Evolutionary conservation across 1,284 basidiomycete species (phyloP).

Genomic region (Papiliotrema laurentii): DNA sequence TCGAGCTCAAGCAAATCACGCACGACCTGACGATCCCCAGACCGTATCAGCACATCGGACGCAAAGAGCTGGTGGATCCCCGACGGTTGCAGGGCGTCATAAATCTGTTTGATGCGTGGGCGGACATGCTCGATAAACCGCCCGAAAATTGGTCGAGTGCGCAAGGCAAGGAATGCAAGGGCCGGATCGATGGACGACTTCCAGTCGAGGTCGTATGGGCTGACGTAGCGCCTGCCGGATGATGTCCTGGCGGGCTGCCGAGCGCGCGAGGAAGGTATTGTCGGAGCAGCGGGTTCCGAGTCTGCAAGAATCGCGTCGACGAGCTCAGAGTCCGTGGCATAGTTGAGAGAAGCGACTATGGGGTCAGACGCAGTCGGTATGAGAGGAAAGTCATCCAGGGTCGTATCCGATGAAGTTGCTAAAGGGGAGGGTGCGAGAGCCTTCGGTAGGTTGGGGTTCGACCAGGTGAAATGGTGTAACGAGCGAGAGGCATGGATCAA

Average conservation of each 20-base stretch:
- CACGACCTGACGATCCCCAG: conserved; percentile 21
- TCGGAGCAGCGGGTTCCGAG: not conserved
- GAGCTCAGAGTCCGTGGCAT: conserved; percentile 30
- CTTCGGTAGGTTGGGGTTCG: conserved; percentile 4
- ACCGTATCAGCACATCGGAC: conserved; percentile 26
- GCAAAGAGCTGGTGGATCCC: conserved; percentile 29
- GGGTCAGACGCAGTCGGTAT: conserved; percentile 11
- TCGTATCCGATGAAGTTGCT: conserved; percentile 24
- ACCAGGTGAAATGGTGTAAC: not conserved
- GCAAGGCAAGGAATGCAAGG: conserved; percentile 24
- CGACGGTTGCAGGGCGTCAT: conserved; percentile 15
- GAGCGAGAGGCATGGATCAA: no score
- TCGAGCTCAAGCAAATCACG: conserved; percentile 21
- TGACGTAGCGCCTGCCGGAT: conserved; percentile 3
- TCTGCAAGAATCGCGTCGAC: conserved; percentile 13
- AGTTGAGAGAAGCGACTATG: conserved; percentile 11
- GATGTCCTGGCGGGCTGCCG: not conserved
- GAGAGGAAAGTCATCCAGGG: conserved; percentile 18
- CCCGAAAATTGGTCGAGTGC: conserved; percentile 19
- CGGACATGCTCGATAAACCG: conserved; percentile 21
- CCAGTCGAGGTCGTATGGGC: conserved; percentile 10
- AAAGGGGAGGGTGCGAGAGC: conserved; percentile 9
- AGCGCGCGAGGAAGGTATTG: not conserved
- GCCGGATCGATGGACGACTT: conserved; percentile 21
- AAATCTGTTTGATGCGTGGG: conserved; percentile 15